phyloP scores from a whole-genome alignment of 1,284 basidiomycete species.

The Cryptococcus sp. region DNA sequence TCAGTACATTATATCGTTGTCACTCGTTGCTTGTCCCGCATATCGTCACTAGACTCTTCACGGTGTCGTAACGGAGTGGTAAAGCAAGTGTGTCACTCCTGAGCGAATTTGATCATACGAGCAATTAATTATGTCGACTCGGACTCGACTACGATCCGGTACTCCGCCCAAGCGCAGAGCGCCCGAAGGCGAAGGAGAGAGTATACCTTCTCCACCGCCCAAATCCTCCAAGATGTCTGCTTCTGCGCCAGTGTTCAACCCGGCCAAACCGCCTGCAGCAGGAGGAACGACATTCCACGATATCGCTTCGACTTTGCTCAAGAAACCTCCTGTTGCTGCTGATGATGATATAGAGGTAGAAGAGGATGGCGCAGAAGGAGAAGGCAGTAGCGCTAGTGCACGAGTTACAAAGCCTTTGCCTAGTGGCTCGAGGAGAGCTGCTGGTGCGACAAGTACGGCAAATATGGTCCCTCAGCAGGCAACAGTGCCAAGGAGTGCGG shows the following conservation, averaged over 20 bases:
- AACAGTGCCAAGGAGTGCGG: constrained; percentile 66
- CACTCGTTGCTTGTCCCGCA: background rate
- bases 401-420: constrained; percentile 44
- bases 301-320: constrained; percentile 14
- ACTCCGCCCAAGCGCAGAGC: constrained; percentile 37
- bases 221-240: constrained; percentile 49
- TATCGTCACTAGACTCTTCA: background rate
- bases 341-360: constrained; percentile 12
- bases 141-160: constrained; percentile 6
- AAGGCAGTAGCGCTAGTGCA: constrained; percentile 18
- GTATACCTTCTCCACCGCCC: constrained; percentile 15
- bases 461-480: constrained; percentile 57
- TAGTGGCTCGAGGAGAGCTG: constrained; percentile 12
- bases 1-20: too few relatives aligned
- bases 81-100: too few relatives aligned
- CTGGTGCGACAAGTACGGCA: constrained; percentile 29
- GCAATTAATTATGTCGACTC: constrained; percentile 14
- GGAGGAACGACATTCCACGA: constrained; percentile 18
- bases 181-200: constrained; percentile 12
- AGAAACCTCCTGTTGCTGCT: constrained; percentile 3
- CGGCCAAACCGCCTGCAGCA: constrained; percentile 11
- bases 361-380: constrained; percentile 8
- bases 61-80: too few relatives aligned
- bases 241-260: constrained; percentile 44
- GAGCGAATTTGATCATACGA: background rate